phyloP scores from a whole-genome alignment of 805 yeast species.

The Lachancea dasiensis region DNA sequence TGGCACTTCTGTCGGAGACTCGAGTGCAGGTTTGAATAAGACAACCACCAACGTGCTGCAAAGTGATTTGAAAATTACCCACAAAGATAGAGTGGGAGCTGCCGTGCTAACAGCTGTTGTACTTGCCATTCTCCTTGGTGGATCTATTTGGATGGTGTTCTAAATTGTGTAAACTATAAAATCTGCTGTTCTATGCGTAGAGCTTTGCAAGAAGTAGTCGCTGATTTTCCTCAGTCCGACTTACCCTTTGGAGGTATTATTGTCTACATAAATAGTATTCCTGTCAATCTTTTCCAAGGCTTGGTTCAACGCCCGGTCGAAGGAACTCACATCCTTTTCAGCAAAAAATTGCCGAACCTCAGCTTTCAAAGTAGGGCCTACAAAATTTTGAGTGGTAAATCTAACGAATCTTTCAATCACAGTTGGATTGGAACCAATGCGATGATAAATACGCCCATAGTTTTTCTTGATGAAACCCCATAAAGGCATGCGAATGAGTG shows the following conservation, averaged over 20 bases:
- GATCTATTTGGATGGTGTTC: slow-evolving; percentile 74
- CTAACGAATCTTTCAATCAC: slow-evolving; percentile 42
- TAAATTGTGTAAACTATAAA: slow-evolving; percentile 18
- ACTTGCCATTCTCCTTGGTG: slow-evolving; percentile 52
- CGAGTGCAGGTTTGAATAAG: slow-evolving; percentile 44
- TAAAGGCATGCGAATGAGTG: slow-evolving; percentile 35
- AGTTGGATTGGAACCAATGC: slow-evolving; percentile 41
- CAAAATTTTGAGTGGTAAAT: slow-evolving; percentile 29
- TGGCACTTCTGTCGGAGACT: slow-evolving; percentile 52
- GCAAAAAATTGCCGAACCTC: slow-evolving; percentile 33
- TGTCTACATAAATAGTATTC: slow-evolving; percentile 11
- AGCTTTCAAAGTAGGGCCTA: slow-evolving; percentile 34
- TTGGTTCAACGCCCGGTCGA: slow-evolving; percentile 16
- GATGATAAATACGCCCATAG: slow-evolving; percentile 36
- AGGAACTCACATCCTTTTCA: slow-evolving; percentile 24
- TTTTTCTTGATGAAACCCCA: slow-evolving; percentile 43
- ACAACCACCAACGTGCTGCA: slow-evolving; percentile 34
- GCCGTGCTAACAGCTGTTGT: slow-evolving; percentile 78
- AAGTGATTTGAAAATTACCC: slow-evolving; percentile 41
- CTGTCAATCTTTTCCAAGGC: slow-evolving; percentile 15
- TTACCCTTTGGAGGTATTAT: too few species aligned
- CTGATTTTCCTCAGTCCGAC: too few species aligned
- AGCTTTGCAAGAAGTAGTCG: background rate
- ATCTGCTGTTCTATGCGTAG: background rate
- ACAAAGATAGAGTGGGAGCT: slow-evolving; percentile 81